Evolutionary conservation across 2,329 filamentous ascomycete species (phyloP).

Genomic region (Epichloe bromicola): DNA sequence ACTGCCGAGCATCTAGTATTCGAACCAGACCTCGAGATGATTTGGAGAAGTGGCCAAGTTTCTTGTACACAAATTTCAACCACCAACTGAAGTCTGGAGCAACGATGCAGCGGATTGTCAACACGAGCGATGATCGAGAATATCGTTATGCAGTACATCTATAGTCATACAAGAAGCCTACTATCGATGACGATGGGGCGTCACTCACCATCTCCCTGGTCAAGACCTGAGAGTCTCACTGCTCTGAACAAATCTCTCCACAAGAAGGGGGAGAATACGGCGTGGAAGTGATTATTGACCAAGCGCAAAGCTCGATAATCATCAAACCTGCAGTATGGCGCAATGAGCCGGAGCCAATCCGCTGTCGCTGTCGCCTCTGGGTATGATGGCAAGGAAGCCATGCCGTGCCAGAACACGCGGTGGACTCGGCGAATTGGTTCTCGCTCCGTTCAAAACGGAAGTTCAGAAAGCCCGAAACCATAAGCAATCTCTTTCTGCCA

Average conservation of each 20-base stretch:
- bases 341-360: constrained; percentile 38
- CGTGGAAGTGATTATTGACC: constrained; percentile 34
- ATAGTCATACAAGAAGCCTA: too few relatives aligned
- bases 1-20: constrained; percentile 34
- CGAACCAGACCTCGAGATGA: constrained; percentile 31
- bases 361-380: constrained; percentile 30
- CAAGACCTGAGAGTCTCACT: constrained; percentile 25
- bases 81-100: constrained; percentile 37
- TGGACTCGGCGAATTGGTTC: not conserved
- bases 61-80: constrained; percentile 29
- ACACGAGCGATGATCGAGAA: too few relatives aligned
- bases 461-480: not conserved
- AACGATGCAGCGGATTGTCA: not conserved
- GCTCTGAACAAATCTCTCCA: constrained; percentile 37
- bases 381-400: constrained; percentile 35
- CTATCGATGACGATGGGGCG: not conserved
- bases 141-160: not conserved
- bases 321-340: constrained; percentile 26
- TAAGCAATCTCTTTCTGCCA: too few relatives aligned
- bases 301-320: constrained; percentile 35
- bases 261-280: constrained; percentile 37
- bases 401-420: constrained; percentile 6
- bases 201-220: constrained; percentile 32
- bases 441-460: not conserved
- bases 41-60: constrained; percentile 20